Percentiles rank a stretch among this genome's conserved stretches.
phyloP scores from a whole-genome alignment of 2,329 filamentous ascomycete species.

The Scopulariopsis brevicaulis region DNA sequence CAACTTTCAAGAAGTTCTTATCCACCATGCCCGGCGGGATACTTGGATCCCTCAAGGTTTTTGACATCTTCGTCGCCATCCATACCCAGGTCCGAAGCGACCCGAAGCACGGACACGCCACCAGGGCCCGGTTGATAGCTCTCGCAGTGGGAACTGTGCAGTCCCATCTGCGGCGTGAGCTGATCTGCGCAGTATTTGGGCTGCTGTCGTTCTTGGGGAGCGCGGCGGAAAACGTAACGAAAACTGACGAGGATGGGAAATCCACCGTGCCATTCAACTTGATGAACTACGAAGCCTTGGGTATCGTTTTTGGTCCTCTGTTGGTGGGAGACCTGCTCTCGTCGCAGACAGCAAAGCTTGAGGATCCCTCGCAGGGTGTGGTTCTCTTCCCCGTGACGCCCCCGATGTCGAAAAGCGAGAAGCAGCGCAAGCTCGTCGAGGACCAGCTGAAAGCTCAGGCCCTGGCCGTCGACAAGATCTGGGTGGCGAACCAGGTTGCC shows the following conservation, averaged over 20 bases:
- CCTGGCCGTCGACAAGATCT: conserved; percentile 40
- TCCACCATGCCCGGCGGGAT: conserved; percentile 54
- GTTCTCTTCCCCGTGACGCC: conserved; percentile 30
- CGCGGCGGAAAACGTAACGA: conserved; percentile 34
- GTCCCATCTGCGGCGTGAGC: conserved; percentile 47
- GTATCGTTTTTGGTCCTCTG: conserved; percentile 54
- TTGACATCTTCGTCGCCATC: conserved; percentile 51
- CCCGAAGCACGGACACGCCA: not conserved
- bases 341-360: conserved; percentile 35
- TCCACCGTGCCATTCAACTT: conserved; percentile 10
- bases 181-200: conserved; percentile 58
- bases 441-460: conserved; percentile 6
- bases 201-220: conserved; percentile 50
- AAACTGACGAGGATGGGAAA: conserved; percentile 35
- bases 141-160: conserved; percentile 48
- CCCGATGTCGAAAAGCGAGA: conserved; percentile 15
- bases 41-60: conserved; percentile 48
- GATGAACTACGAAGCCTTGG: conserved; percentile 50
- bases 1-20: conserved; percentile 55
- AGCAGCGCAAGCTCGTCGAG: not conserved
- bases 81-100: conserved; percentile 33
- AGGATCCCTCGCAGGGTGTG: conserved; percentile 18
- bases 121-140: conserved; percentile 52
- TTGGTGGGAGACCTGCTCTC: conserved; percentile 46
- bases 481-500: conserved; percentile 44